Base-by-base conservation (phyloP, 805 yeast species). In the Saccharomyces eubayanus region DNA sequence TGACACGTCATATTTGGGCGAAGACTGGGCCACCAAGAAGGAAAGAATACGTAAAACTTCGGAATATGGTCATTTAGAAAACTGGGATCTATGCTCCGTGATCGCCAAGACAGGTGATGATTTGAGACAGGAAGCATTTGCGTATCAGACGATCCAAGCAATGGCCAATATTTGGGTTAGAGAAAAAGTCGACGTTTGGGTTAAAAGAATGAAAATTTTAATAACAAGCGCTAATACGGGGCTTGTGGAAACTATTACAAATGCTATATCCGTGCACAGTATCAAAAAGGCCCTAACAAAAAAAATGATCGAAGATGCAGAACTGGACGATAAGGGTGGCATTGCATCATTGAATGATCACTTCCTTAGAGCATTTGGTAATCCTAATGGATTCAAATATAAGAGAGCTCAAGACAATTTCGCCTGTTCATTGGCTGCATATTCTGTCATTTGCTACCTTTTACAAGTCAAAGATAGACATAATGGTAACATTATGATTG, bases 101-200 rank as follows among this genome's bases (percentile, higher is more conserved):
- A 94, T 94, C 66, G 96, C 95, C 11, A 94, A 94, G 66, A 92
- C 96, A 30, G 99, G 99, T 36, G 92, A 87, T 63, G 99, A 94
- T 71, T 70, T 94, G 51, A 87, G 96, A 27, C 99, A 94, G 67
- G 99, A 94, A 69, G 97, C 99, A 0, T 90, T 94, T 75, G 99
- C 99, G 0, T 90, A 97, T 58, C 99, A 94, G 68, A 69, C 94
- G 47, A 92, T 94, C 51, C 85, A 87, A 56, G 85, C 96, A 27
- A 88, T 92, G 72, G 83, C 96, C 0, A 82, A 82, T 50, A 82
- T 89, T 47, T 94, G 98, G 98, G 79, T 80, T 49, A 78, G 75
- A 30, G 80, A 81, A 27, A 76, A 77, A 2, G 82, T 87, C 6
- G 84, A 79, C 28, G 89, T 84, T 3, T 94, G 99, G 98, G 94